Conservation (phyloP, 768 basidiomycete genomes). For the Hygrocybe punicea region DNA sequence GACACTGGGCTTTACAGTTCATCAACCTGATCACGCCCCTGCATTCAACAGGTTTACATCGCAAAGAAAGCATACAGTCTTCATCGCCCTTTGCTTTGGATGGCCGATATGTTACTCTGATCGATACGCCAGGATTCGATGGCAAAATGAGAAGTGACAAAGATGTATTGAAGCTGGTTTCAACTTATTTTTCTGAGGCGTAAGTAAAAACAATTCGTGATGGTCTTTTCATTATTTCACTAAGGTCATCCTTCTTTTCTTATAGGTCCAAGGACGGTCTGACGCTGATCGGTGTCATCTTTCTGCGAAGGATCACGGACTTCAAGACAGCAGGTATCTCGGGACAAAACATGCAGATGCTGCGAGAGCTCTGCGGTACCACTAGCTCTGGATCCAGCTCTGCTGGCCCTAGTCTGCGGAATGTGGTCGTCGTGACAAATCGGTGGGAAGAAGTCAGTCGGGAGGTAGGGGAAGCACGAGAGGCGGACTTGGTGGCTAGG, state of each 20-base stretch:
- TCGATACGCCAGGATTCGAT: slow-evolving; percentile 49
- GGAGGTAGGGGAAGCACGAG: slow-evolving; percentile 32
- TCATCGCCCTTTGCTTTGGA: slow-evolving; percentile 30
- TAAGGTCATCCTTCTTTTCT: too few species aligned
- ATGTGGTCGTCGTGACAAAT: slow-evolving; percentile 49
- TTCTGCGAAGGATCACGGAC: slow-evolving; percentile 44
- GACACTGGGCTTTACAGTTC: slow-evolving; percentile 29
- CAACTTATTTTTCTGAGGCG: slow-evolving; percentile 16
- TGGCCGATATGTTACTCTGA: slow-evolving; percentile 28
- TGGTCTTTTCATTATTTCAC: background rate
- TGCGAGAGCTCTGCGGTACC: slow-evolving; percentile 47
- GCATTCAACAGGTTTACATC: slow-evolving; percentile 25
- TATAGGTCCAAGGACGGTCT: slow-evolving; percentile 9
- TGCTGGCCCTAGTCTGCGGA: slow-evolving; percentile 25
- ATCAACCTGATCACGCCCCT: slow-evolving; percentile 39
- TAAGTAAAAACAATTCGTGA: slow-evolving; percentile 8
- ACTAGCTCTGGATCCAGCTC: too few species aligned
- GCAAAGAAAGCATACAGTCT: slow-evolving; percentile 34
- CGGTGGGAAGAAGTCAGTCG: slow-evolving; percentile 44
- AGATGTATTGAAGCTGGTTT: slow-evolving; percentile 36
- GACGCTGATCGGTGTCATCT: slow-evolving; percentile 42
- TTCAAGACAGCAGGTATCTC: slow-evolving; percentile 41
- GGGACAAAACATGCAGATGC: slow-evolving; percentile 43
- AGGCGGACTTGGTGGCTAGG: slow-evolving; percentile 19
- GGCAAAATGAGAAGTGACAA: slow-evolving; percentile 35